A percentile compares a stretch with the other conserved stretches of the same genome.
These are phyloP conservation scores for Rhododendron ferrugineum DNA, from an alignment of 148 eudicot species.

Conservation along the genomic window DNA sequence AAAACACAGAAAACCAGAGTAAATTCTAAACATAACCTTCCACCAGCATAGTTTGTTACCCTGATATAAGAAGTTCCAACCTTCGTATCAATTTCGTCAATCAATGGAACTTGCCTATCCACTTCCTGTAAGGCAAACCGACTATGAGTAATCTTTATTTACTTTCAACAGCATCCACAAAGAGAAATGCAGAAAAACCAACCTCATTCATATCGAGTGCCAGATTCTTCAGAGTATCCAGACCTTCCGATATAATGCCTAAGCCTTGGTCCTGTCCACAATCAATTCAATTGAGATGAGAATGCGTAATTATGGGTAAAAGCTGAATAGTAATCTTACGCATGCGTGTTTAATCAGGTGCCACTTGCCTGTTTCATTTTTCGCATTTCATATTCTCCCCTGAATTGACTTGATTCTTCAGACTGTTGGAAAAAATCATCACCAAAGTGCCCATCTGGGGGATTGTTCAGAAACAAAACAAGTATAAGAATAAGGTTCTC, in stretches of 20 bases:
- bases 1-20: not conserved
- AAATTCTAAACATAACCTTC: not conserved
- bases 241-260: conserved; percentile 85
- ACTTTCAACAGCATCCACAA: not conserved
- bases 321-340: not conserved
- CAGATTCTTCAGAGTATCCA: conserved; percentile 84
- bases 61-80: conserved; percentile 25
- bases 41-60: not conserved
- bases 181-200: conserved; percentile 8
- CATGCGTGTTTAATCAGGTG: not conserved
- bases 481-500: not conserved
- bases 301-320: not conserved
- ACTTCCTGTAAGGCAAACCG: conserved; percentile 50
- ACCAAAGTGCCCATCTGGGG: conserved; percentile 70
- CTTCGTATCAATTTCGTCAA: conserved; percentile 96
- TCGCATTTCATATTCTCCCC: conserved; percentile 88
- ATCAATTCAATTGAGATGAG: conserved; percentile 6
- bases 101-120: conserved; percentile 93
- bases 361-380: conserved; percentile 72
- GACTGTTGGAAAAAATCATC: conserved; percentile 65
- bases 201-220: conserved; percentile 98
- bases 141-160: conserved; percentile 29
- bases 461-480: not conserved
- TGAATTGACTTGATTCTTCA: conserved; percentile 79
- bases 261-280: conserved; percentile 77